Base-by-base conservation (phyloP, 2,329 filamentous ascomycete species). In the Aspergillus chevalieri region DNA sequence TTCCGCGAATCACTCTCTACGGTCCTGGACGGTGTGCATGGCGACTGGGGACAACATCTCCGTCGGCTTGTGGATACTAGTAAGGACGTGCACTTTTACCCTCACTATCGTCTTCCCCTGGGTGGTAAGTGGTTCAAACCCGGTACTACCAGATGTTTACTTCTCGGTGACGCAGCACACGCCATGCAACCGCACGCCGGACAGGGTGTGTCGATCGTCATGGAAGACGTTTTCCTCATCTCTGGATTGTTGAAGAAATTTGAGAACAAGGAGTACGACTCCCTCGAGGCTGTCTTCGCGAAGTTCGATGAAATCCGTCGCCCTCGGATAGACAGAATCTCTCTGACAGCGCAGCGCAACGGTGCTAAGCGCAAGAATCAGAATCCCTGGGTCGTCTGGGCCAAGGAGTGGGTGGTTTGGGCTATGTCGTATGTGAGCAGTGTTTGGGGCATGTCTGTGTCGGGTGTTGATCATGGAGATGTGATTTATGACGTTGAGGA, bases 201-300 rank as follows among this genome's bases (percentile, higher is more conserved):
- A 2, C 78, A 81, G 58, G 78, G 78, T 0, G 72, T 74, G 0
- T 75, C 72, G 8, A 78, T 80, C 65, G 78, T 75, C 0, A 52
- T 81, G n/a, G 78, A 81, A 55, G 78, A 81, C 52, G 54, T 51
- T 0, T 63, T 64, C 36, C 46, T 66, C 30, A 49, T 68, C 3
- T 61, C 65, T 4, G 14, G 34, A 8, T 53, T 60, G 2, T 34
- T 67, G 9, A 47, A 66, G 8, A 43, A 57, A 10, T 47, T 15
- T 39, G 19, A 38, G 1, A 38, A 44, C 10, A 12, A n/a, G 14
- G 30, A 33, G 30, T 33, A 10, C 14, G 30, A 51, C 17, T 21
- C 56, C 14, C 30, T 66, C 9, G 21, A 47, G 1, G 54, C 62
- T 14, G 54, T 61, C 8, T 64, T 56, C 46, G 42, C 48, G 15